Evolutionary conservation across 179 eudicot genomes (phyloP), one percentile per base, ranked within the genome.

Genomic region (Silene coronaria): DNA sequence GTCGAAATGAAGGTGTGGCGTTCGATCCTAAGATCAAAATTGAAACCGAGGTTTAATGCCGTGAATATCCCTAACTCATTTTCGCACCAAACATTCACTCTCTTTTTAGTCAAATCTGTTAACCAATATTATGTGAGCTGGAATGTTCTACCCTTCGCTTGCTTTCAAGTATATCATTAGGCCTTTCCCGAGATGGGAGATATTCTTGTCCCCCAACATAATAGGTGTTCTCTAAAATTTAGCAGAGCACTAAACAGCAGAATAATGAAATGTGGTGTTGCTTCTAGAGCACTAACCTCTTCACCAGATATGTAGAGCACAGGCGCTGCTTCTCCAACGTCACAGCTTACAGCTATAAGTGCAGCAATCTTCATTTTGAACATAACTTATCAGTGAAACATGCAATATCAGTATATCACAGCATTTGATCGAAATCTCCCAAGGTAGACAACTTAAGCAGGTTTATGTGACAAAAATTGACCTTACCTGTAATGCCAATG

Each of bases 251-350:
- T 5, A 58, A 36, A 28, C 48, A 63, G 27, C 21, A 55, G 28
- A 21, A 60, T 19, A 16, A 53, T 53, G 28, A 42, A 48, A 74
- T n/a, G 57, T 1, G 1, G 36, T 19, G 46, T 16, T 32, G 4
- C 6, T 95, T 97, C 87, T 95, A 97, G 61, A n/a, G n/a, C n/a
- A n/a, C n/a, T n/a, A n/a, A n/a, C n/a, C n/a, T n/a, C n/a, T n/a
- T n/a, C n/a, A n/a, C 97, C 99, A 78, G 99, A 95, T 45, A 95
- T 87, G 75, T 92, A 95, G 13, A 95, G 30, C 79, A 92, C 99
- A 21, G 96, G 92, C 76, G 87, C 88, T 76, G 86, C 80, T 82
- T 30, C 79, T 42, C 84, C 83, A 77, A 71, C 69, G 76, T 45
- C 84, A 75, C 69, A 72, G 73, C 91, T 90, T 77, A 89, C 97